Conservation (phyloP, 805 yeast species). For the Candida sithepensis region DNA sequence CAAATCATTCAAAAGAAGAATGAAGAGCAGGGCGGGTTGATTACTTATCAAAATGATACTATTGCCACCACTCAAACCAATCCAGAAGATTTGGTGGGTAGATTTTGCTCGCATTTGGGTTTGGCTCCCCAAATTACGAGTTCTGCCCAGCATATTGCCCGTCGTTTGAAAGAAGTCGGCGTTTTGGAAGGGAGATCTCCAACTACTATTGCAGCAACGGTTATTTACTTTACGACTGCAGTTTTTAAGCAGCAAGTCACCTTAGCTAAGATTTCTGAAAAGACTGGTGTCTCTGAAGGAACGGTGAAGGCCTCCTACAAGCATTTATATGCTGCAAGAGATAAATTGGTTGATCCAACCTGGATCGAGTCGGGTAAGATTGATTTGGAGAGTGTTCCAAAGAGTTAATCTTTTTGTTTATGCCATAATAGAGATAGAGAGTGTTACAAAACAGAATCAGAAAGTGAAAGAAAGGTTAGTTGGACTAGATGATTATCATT, state of each 20-base stretch:
- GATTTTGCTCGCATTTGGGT: constrained; percentile 95
- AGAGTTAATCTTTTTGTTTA: constrained; percentile 4
- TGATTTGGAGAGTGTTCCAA: constrained; percentile 30
- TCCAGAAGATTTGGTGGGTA: constrained; percentile 91
- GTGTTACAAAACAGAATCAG: background rate
- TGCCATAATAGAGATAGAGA: background rate
- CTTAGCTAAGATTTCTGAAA: constrained; percentile 81
- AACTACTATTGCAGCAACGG: constrained; percentile 95
- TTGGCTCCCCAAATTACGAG: constrained; percentile 78
- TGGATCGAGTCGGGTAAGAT: constrained; percentile 73
- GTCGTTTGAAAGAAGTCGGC: constrained; percentile 84
- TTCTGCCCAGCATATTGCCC: constrained; percentile 90
- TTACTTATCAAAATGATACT: constrained; percentile 44
- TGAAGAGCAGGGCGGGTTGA: constrained; percentile 38
- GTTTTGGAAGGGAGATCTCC: constrained; percentile 96
- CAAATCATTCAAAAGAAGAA: constrained; percentile 52
- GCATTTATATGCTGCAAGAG: constrained; percentile 70
- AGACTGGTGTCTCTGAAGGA: constrained; percentile 95
- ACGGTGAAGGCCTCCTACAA: constrained; percentile 92
- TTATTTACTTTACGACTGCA: constrained; percentile 89
- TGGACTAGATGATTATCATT: too few relatives aligned
- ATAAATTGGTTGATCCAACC: constrained; percentile 66
- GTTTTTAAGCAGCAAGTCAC: constrained; percentile 75
- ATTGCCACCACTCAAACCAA: constrained; percentile 77
- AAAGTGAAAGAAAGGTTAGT: too few relatives aligned